phyloP scores from a whole-genome alignment of 306 rosid genomes.

The Citrullus colocynthis region DNA sequence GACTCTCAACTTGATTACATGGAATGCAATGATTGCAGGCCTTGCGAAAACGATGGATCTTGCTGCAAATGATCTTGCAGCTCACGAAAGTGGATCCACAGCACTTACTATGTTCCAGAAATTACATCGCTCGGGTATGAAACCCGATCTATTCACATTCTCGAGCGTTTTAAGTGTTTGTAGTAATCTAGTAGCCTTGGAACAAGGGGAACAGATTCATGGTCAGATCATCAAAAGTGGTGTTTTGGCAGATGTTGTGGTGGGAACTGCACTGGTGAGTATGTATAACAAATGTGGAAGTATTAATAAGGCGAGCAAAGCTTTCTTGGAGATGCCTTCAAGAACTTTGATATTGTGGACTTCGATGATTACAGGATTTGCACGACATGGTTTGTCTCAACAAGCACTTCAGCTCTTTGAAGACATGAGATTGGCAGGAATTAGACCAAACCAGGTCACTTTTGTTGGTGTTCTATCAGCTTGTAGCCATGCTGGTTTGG shows the following conservation, averaged over 20 bases:
- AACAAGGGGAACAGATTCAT: constrained; percentile 80
- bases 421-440: constrained; percentile 68
- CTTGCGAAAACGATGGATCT: constrained; percentile 57
- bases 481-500: constrained; percentile 72
- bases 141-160: constrained; percentile 65
- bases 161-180: constrained; percentile 69
- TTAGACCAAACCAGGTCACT: constrained; percentile 62
- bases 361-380: constrained; percentile 65
- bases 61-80: constrained; percentile 44
- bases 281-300: constrained; percentile 90
- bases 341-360: constrained; percentile 92
- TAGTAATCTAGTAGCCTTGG: constrained; percentile 51
- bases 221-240: constrained; percentile 67
- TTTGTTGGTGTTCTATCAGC: constrained; percentile 86
- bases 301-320: constrained; percentile 68
- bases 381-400: constrained; percentile 62
- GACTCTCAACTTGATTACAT: constrained; percentile 43
- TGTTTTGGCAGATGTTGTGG: constrained; percentile 52
- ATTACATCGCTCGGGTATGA: constrained; percentile 47
- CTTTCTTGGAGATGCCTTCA: constrained; percentile 69
- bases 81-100: constrained; percentile 43
- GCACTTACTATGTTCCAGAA: constrained; percentile 46
- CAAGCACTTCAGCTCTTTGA: constrained; percentile 72
- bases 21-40: constrained; percentile 92
- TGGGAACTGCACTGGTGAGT: constrained; percentile 50